These are phyloP conservation scores for Sicyos edulis DNA, from an alignment of 306 rosid genomes.

Conservation along the genomic window DNA sequence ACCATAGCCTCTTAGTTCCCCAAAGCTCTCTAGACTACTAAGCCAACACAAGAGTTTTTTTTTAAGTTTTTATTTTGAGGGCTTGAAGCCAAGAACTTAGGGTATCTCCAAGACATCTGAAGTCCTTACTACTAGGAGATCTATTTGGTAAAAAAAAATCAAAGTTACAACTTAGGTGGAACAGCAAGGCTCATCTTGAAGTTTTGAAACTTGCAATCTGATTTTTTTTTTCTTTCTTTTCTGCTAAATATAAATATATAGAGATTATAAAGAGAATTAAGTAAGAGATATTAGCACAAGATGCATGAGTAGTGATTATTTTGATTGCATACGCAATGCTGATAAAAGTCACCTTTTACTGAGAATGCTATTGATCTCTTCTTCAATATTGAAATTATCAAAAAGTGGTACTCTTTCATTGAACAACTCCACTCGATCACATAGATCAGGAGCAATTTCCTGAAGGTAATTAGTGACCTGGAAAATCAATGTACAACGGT, in stretches of 20 bases:
- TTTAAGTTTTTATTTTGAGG: background rate
- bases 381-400: constrained; percentile 81
- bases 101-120: background rate
- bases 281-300: background rate
- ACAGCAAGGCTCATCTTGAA: constrained; percentile 2
- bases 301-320: background rate
- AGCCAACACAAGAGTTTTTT: too few relatives aligned
- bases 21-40: too few relatives aligned
- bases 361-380: constrained; percentile 75
- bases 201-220: background rate
- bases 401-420: constrained; percentile 74
- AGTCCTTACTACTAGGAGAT: background rate
- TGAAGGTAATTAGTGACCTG: constrained; percentile 96
- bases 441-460: constrained; percentile 93
- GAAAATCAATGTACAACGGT: constrained; percentile 23
- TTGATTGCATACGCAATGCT: constrained; percentile 18
- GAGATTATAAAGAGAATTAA: background rate
- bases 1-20: too few relatives aligned
- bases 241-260: background rate
- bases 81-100: background rate
- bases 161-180: background rate
- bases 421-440: constrained; percentile 76
- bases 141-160: background rate
- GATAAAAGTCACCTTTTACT: constrained; percentile 62
- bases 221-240: background rate